Conservation (phyloP, 495 filamentous ascomycete genomes). For the Daldinia vernicosa region DNA sequence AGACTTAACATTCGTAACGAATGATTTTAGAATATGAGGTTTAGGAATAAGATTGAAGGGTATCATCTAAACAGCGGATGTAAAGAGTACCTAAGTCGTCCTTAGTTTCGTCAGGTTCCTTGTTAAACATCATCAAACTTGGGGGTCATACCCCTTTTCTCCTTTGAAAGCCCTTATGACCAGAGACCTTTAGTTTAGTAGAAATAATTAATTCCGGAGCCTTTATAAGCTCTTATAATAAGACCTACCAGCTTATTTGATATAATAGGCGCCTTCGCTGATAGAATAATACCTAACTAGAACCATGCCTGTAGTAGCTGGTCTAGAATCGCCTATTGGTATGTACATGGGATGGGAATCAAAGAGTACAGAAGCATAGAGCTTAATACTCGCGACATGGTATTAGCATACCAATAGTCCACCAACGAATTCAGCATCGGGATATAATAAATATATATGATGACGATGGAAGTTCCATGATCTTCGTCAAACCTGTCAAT, state of each 20-base stretch:
- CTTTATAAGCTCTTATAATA: background rate
- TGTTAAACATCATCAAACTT: too few species aligned
- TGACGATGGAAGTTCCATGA: background rate
- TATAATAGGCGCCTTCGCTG: background rate
- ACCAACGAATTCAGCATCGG: background rate
- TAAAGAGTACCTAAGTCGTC: too few species aligned
- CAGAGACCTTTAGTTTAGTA: background rate
- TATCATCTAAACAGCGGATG: too few species aligned
- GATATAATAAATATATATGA: background rate
- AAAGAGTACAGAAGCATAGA: background rate
- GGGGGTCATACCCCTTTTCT: too few species aligned
- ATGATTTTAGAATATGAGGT: too few species aligned
- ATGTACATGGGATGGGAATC: background rate
- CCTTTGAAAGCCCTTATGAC: too few species aligned
- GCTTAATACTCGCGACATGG: background rate
- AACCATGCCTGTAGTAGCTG: background rate
- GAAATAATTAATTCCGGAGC: background rate
- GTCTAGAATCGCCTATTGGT: background rate
- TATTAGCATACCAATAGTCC: background rate
- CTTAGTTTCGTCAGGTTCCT: too few species aligned
- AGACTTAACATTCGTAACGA: too few species aligned
- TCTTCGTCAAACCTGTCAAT: conserved; percentile 5
- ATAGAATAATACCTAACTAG: background rate
- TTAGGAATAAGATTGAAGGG: too few species aligned
- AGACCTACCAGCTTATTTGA: background rate